Conservation (phyloP, 1,139 yeast species). For the Citeromyces hawaiiensis region DNA sequence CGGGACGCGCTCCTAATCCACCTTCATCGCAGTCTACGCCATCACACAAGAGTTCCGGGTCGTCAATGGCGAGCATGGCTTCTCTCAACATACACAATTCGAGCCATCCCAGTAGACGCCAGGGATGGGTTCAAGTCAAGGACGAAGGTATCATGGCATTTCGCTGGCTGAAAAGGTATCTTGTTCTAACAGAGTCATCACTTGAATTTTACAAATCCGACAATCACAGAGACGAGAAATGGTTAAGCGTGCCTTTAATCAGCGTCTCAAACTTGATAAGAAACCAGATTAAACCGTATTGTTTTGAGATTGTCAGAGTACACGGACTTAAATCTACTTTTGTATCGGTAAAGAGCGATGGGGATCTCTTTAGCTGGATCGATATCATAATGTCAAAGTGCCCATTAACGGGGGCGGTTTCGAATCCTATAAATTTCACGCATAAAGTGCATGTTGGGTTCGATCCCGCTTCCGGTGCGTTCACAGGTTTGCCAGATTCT, state of each 20-base stretch:
- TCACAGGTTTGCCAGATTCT: conserved; percentile 68
- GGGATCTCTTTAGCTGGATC: conserved; percentile 82
- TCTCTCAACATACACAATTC: conserved; percentile 14
- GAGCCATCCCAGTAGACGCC: conserved; percentile 16
- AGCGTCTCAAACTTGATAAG: conserved; percentile 45
- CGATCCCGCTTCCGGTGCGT: conserved; percentile 62
- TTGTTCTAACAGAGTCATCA: conserved; percentile 64
- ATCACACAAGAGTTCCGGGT: conserved; percentile 4
- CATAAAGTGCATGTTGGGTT: conserved; percentile 55
- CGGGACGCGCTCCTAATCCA: conserved; percentile 30
- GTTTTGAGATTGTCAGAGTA: conserved; percentile 45
- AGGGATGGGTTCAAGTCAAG: conserved; percentile 86
- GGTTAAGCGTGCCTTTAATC: conserved; percentile 38
- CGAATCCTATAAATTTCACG: conserved; percentile 67
- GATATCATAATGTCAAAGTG: conserved; percentile 83
- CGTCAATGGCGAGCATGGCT: conserved; percentile 2
- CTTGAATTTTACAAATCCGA: conserved; percentile 70
- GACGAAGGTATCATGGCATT: conserved; percentile 84
- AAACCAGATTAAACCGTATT: conserved; percentile 53
- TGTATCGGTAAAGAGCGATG: conserved; percentile 65
- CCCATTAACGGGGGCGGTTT: conserved; percentile 43
- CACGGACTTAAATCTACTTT: conserved; percentile 46
- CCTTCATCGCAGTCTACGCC: conserved; percentile 12
- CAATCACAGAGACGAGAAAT: conserved; percentile 19
- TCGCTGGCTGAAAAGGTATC: conserved; percentile 82